These are phyloP conservation scores for Leptomonas pyrrhocoris DNA, from an alignment of 208 protist genomes.

Conservation along the genomic window DNA sequence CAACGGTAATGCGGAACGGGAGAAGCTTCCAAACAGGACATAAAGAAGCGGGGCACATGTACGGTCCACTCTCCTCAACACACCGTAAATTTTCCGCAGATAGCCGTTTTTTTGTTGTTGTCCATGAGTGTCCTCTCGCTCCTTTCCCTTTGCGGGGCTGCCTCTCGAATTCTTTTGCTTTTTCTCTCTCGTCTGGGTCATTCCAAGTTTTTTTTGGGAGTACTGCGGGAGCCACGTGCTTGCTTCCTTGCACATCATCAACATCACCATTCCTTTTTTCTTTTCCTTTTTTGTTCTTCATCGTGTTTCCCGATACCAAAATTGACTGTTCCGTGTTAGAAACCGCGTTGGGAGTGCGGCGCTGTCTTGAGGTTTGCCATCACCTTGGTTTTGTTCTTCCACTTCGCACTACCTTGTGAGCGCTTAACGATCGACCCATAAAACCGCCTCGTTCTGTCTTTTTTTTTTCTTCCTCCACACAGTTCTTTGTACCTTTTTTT, in stretches of 20 bases:
- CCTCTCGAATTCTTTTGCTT: too few relatives aligned
- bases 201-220: too few relatives aligned
- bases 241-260: background rate
- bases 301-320: background rate
- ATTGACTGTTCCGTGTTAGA: background rate
- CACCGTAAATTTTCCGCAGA: too few relatives aligned
- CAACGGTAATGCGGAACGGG: background rate
- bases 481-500: conserved; percentile 11
- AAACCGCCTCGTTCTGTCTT: background rate
- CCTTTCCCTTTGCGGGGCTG: too few relatives aligned
- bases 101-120: too few relatives aligned
- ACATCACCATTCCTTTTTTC: background rate
- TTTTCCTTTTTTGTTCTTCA: conserved; percentile 14
- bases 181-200: too few relatives aligned
- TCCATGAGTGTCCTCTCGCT: too few relatives aligned
- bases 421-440: background rate
- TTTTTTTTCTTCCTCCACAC: conserved; percentile 5
- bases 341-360: background rate
- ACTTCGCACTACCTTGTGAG: background rate
- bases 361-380: too few relatives aligned
- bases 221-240: background rate
- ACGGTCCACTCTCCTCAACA: too few relatives aligned
- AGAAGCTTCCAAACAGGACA: too few relatives aligned
- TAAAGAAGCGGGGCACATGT: background rate
- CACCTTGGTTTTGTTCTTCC: conserved; percentile 10